Conservation (phyloP, 441 rosid species). For the Bocquillonia castaneifolia region DNA sequence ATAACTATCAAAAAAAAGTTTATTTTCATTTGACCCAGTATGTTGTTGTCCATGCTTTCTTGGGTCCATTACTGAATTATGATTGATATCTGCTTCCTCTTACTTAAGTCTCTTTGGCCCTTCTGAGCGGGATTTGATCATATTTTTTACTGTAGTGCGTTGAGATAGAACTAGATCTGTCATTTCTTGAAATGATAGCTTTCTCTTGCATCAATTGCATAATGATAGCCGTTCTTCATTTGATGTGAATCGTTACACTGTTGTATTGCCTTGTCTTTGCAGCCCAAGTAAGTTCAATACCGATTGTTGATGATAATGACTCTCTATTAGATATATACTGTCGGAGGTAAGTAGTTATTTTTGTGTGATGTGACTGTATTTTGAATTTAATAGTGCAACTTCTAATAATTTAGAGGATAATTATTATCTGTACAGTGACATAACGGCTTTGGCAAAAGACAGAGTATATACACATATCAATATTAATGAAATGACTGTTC, state of each 20-base stretch:
- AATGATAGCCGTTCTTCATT: background rate
- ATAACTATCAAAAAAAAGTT: too few species aligned
- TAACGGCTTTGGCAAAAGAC: conserved; percentile 98
- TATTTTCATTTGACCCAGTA: background rate
- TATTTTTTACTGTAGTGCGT: background rate
- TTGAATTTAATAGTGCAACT: background rate
- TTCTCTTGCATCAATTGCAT: background rate
- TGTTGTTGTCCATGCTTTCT: background rate
- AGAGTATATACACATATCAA: conserved; percentile 79
- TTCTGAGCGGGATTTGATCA: background rate
- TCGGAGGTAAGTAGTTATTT: conserved; percentile 56
- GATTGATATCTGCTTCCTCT: background rate
- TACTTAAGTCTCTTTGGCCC: background rate
- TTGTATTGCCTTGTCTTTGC: conserved; percentile 27
- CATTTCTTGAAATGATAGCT: background rate
- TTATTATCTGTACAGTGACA: conserved; percentile 56
- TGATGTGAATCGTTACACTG: background rate
- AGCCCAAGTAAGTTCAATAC: conserved; percentile 93
- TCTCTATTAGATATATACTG: conserved; percentile 89
- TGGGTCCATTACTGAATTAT: background rate
- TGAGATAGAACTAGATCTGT: background rate
- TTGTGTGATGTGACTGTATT: background rate
- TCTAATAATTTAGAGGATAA: conserved; percentile 1
- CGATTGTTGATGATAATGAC: conserved; percentile 90
- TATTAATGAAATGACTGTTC: conserved; percentile 83